phyloP scores from a whole-genome alignment of 2,329 filamentous ascomycete species.

The Sporothrix luriei region DNA sequence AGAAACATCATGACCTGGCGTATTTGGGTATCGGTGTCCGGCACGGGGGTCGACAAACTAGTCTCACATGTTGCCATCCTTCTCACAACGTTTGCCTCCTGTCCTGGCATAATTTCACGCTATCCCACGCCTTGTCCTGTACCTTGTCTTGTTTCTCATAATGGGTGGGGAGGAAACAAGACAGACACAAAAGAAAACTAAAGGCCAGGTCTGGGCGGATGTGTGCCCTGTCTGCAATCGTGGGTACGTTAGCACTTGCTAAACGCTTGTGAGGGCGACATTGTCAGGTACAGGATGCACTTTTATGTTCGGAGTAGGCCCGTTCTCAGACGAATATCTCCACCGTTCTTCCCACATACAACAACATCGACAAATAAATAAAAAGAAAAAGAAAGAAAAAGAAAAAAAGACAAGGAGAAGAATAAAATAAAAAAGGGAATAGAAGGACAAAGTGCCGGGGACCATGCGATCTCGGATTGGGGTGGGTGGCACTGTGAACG shows the following conservation, averaged over 20 bases:
- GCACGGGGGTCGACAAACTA: slow-evolving; percentile 12
- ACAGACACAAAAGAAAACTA: neutral
- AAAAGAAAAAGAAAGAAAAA: neutral
- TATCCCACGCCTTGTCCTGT: neutral
- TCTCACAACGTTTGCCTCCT: neutral
- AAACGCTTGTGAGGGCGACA: neutral
- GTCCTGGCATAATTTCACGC: neutral
- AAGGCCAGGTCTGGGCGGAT: neutral
- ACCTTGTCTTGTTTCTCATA: neutral
- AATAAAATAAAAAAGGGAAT: neutral
- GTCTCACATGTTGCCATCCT: slow-evolving; percentile 9
- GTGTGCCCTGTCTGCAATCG: slow-evolving; percentile 6
- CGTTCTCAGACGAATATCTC: slow-evolving; percentile 3
- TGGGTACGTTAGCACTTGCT: neutral
- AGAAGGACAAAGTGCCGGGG: neutral
- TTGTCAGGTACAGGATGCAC: neutral
- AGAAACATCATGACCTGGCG: neutral
- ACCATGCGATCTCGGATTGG: slow-evolving; percentile 6
- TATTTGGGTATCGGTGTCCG: neutral
- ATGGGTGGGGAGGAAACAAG: neutral
- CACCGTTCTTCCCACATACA: slow-evolving; percentile 11
- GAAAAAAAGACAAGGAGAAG: neutral
- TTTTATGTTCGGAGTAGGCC: neutral
- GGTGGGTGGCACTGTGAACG: neutral
- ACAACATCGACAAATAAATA: slow-evolving; percentile 1